phyloP scores from a whole-genome alignment of 352 stramenopile species.

The Phytophthora fragariaefolia region DNA sequence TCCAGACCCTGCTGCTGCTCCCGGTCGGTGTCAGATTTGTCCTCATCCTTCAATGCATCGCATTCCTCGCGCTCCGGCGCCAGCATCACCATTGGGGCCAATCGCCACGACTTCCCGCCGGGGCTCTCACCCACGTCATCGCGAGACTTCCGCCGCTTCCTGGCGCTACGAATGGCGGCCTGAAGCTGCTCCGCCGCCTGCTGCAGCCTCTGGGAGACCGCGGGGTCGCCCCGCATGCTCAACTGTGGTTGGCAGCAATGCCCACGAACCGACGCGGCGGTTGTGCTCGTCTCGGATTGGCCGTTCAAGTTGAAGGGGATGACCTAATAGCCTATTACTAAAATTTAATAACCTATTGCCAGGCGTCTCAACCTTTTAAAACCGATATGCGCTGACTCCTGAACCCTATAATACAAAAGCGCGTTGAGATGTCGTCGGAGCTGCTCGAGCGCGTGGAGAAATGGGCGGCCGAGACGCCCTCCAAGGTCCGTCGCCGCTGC shows the following conservation, averaged over 20 bases:
- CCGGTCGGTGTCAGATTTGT: not conserved
- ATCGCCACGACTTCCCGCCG: slow-evolving; percentile 20
- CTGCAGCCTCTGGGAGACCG: slow-evolving; percentile 46
- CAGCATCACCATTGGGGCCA: slow-evolving; percentile 26
- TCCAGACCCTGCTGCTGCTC: slow-evolving; percentile 9
- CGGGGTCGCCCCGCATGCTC: slow-evolving; percentile 30
- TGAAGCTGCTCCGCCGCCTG: slow-evolving; percentile 61
- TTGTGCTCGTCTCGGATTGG: slow-evolving; percentile 29
- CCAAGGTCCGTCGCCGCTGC: slow-evolving; percentile 40
- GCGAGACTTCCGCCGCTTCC: slow-evolving; percentile 14
- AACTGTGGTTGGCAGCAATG: not conserved
- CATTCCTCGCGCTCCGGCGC: slow-evolving; percentile 3
- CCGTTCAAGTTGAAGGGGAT: slow-evolving; percentile 17
- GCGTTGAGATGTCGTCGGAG: slow-evolving; percentile 62
- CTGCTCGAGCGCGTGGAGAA: slow-evolving; percentile 76
- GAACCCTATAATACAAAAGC: not conserved
- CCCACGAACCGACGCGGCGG: slow-evolving; percentile 16
- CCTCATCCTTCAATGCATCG: not conserved
- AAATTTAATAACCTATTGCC: not conserved
- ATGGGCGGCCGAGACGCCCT: slow-evolving; percentile 77
- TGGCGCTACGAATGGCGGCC: slow-evolving; percentile 50
- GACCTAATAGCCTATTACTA: slow-evolving; percentile 9
- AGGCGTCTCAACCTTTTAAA: not conserved
- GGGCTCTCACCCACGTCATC: not conserved
- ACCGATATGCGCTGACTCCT: slow-evolving; percentile 24